Conservation (phyloP, 2,329 filamentous ascomycete genomes). For the Ilyonectria sp. region DNA sequence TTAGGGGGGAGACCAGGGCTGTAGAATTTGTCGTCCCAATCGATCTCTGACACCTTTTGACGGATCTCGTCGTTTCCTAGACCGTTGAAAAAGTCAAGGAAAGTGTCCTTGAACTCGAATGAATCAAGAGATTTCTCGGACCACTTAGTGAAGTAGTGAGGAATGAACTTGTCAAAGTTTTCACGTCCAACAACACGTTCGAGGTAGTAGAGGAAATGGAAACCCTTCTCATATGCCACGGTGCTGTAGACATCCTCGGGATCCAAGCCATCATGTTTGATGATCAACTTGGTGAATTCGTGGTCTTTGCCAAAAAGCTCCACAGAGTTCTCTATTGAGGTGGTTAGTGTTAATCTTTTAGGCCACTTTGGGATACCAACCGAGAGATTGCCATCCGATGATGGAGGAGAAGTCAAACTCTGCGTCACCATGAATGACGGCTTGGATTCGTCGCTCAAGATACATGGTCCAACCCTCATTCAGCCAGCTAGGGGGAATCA, state of each 20-base stretch:
- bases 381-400: slow-evolving; percentile 92
- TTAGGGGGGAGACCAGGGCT: slow-evolving; percentile 90
- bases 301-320: slow-evolving; percentile 85
- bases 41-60: slow-evolving; percentile 79
- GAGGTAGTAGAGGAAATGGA: slow-evolving; percentile 92
- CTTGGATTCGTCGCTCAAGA: slow-evolving; percentile 87
- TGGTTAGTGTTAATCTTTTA: slow-evolving; percentile 26
- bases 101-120: slow-evolving; percentile 92
- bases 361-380: slow-evolving; percentile 54
- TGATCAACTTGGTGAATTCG: slow-evolving; percentile 92
- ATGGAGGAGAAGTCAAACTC: slow-evolving; percentile 96
- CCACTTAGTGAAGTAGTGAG: slow-evolving; percentile 92
- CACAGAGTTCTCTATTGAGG: slow-evolving; percentile 77
- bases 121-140: slow-evolving; percentile 90
- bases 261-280: slow-evolving; percentile 90
- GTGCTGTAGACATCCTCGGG: slow-evolving; percentile 96
- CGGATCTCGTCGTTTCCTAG: slow-evolving; percentile 74
- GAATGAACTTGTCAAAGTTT: slow-evolving; percentile 96
- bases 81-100: slow-evolving; percentile 85
- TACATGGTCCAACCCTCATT: slow-evolving; percentile 95
- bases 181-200: slow-evolving; percentile 87
- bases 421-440: slow-evolving; percentile 83
- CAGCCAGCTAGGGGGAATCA: slow-evolving; percentile 66
- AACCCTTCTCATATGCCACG: slow-evolving; percentile 96
- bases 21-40: slow-evolving; percentile 94